Percentiles rank a stretch among this genome's conserved stretches.
phyloP scores from a whole-genome alignment of 2,329 filamentous ascomycete species.

The Pezicula rhizophila region DNA sequence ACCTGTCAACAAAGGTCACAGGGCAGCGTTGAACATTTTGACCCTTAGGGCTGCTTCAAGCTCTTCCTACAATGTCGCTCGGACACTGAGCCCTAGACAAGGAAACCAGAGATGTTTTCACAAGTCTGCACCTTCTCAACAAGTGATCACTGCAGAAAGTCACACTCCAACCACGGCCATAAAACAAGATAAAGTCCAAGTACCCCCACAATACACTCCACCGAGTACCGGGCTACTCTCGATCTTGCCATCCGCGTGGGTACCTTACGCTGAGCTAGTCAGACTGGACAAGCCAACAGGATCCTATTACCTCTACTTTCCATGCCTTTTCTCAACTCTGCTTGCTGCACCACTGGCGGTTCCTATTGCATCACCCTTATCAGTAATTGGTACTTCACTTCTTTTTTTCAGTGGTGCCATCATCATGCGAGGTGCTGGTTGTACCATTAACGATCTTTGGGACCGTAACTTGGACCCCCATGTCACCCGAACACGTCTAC shows the following conservation, averaged over 20 bases:
- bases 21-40: background rate
- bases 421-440: slow-evolving; percentile 83
- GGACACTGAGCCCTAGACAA: background rate
- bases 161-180: background rate
- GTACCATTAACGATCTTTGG: slow-evolving; percentile 87
- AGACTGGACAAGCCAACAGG: slow-evolving; percentile 77
- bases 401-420: slow-evolving; percentile 73
- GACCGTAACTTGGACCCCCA: slow-evolving; percentile 81
- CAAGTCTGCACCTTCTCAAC: background rate
- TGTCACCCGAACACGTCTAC: slow-evolving; percentile 67
- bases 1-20: background rate
- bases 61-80: background rate
- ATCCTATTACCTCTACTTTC: slow-evolving; percentile 80
- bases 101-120: background rate
- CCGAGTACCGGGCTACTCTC: slow-evolving; percentile 68
- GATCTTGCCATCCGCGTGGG: slow-evolving; percentile 58
- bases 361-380: slow-evolving; percentile 53
- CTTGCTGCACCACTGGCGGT: slow-evolving; percentile 65
- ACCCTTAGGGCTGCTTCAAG: background rate
- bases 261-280: slow-evolving; percentile 78
- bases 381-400: slow-evolving; percentile 57
- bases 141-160: background rate
- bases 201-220: slow-evolving; percentile 46
- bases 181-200: background rate
- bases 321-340: slow-evolving; percentile 78